A percentile compares a stretch with the other conserved stretches of the same genome.
Conservation (phyloP, 2,329 filamentous ascomycete species). For the Aspergillus tanneri region DNA sequence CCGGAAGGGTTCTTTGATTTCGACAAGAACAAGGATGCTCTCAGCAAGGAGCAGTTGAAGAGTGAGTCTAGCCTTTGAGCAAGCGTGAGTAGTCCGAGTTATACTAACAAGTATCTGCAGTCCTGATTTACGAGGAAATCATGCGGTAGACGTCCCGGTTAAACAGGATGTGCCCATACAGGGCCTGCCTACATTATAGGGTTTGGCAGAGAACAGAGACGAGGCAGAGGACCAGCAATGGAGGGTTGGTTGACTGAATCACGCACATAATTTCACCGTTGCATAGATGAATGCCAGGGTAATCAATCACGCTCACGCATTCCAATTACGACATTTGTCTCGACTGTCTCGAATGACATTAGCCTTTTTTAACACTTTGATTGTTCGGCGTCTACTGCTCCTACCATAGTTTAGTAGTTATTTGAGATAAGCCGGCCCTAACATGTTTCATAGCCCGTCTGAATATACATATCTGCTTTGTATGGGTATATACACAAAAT, state of each 20-base stretch:
- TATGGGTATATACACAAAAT: too few species aligned
- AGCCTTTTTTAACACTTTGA: conserved; percentile 5
- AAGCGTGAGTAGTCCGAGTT: background rate
- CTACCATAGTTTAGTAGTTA: conserved; percentile 1
- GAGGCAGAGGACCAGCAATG: background rate
- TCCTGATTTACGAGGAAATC: conserved; percentile 95
- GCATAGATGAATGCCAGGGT: conserved; percentile 19
- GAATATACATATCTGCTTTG: too few species aligned
- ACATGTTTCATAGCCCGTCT: too few species aligned
- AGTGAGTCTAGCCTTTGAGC: conserved; percentile 48
- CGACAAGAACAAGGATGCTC: conserved; percentile 98
- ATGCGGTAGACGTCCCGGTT: conserved; percentile 58
- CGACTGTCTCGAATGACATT: too few species aligned
- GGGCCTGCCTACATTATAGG: background rate
- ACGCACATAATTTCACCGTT: conserved; percentile 20
- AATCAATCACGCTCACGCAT: conserved; percentile 11
- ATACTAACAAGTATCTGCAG: conserved; percentile 38
- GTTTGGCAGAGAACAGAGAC: background rate
- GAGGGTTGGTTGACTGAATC: conserved; percentile 3
- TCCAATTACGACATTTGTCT: conserved; percentile 1
- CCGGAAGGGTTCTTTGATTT: conserved; percentile 99
- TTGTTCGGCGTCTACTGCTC: conserved; percentile 5
- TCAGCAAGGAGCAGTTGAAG: conserved; percentile 98
- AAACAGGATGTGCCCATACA: background rate
- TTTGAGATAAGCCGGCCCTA: too few species aligned